Percentiles rank a stretch among this genome's conserved stretches.
phyloP scores from a whole-genome alignment of 2,329 filamentous ascomycete genomes.

The Monosporascus sp. region DNA sequence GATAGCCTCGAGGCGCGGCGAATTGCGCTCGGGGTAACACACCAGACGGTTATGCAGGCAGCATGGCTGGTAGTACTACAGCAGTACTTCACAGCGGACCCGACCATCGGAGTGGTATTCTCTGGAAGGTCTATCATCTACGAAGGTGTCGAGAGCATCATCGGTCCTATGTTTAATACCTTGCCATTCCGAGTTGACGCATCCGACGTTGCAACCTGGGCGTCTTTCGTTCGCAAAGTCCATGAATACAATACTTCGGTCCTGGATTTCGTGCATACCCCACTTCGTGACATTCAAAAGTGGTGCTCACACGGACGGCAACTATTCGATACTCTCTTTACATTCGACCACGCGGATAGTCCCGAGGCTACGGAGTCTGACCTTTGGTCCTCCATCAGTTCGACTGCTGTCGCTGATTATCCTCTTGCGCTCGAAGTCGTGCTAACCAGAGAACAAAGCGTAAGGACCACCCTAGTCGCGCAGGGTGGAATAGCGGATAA shows the following conservation, averaged over 20 bases:
- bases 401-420: constrained; percentile 55
- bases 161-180: constrained; percentile 88
- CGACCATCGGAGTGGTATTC: constrained; percentile 67
- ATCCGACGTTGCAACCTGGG: constrained; percentile 46
- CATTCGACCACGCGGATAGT: constrained; percentile 59
- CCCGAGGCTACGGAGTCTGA: constrained; percentile 18
- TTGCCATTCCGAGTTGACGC: constrained; percentile 61
- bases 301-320: constrained; percentile 59
- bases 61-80: constrained; percentile 64
- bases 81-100: constrained; percentile 37
- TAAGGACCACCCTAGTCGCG: constrained; percentile 56
- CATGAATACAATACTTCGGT: constrained; percentile 65
- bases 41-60: constrained; percentile 74
- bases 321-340: constrained; percentile 77
- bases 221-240: constrained; percentile 53
- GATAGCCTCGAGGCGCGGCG: constrained; percentile 46
- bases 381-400: constrained; percentile 51
- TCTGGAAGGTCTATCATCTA: constrained; percentile 72
- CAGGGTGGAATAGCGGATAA: constrained; percentile 36
- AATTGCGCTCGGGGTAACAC: constrained; percentile 60
- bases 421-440: constrained; percentile 72
- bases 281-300: constrained; percentile 74
- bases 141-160: constrained; percentile 56
- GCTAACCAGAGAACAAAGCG: constrained; percentile 37
- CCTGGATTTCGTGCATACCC: constrained; percentile 71